phyloP scores from a whole-genome alignment of 306 rosid species.

The Fragaria vesca region DNA sequence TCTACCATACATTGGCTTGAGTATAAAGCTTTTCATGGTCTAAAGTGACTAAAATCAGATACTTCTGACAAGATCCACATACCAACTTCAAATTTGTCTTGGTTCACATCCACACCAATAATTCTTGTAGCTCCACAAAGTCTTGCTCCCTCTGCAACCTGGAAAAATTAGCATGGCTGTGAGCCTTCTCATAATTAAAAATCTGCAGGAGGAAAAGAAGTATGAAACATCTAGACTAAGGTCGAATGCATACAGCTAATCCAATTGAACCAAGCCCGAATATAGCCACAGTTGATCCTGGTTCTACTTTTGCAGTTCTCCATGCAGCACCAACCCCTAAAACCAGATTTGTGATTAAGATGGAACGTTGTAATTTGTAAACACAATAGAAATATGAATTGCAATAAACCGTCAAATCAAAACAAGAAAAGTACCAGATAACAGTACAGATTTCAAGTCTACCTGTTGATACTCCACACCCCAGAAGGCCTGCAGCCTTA shows the following conservation, averaged over 20 bases:
- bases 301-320: slow-evolving; percentile 74
- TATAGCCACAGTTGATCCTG: slow-evolving; percentile 73
- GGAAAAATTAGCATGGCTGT: slow-evolving; percentile 24
- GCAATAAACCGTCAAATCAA: neutral
- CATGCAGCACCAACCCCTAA: slow-evolving; percentile 95
- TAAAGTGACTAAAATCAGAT: neutral
- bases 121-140: slow-evolving; percentile 76
- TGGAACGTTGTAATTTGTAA: too few species aligned
- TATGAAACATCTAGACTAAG: neutral
- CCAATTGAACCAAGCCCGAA: slow-evolving; percentile 89
- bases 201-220: neutral
- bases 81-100: slow-evolving; percentile 67
- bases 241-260: slow-evolving; percentile 58
- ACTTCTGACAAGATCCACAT: slow-evolving; percentile 15
- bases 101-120: slow-evolving; percentile 78
- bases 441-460: neutral
- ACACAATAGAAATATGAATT: too few species aligned
- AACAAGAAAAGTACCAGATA: neutral
- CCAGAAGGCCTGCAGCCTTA: slow-evolving; percentile 64
- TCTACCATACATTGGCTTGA: neutral
- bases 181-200: neutral
- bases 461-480: slow-evolving; percentile 91
- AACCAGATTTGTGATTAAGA: slow-evolving; percentile 2
- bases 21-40: neutral
- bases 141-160: slow-evolving; percentile 95